phyloP scores from a whole-genome alignment of 495 filamentous ascomycete species.

The Copromyces sp. region DNA sequence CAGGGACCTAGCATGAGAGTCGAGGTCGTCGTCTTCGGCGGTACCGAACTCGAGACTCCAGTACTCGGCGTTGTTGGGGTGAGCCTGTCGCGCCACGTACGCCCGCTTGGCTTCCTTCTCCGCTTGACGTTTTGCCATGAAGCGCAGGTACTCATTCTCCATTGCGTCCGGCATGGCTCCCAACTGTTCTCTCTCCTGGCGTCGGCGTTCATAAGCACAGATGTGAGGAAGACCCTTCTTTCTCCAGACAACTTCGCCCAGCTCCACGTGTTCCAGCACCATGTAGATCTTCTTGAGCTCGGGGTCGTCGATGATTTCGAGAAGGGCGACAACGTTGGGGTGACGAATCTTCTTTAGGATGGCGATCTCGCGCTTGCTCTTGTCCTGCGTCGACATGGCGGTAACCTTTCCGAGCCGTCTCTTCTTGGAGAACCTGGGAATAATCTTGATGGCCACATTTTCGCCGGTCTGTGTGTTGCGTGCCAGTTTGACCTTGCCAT shows the following conservation, averaged over 20 bases:
- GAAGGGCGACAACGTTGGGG: constrained; percentile 83
- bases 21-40: constrained; percentile 48
- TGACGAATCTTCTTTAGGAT: constrained; percentile 97
- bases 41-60: constrained; percentile 81
- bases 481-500: constrained; percentile 95
- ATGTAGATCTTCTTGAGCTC: constrained; percentile 96
- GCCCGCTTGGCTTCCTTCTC: constrained; percentile 47
- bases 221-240: constrained; percentile 73
- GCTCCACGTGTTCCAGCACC: constrained; percentile 86
- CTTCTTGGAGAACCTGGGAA: constrained; percentile 87
- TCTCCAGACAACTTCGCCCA: constrained; percentile 89
- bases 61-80: constrained; percentile 39
- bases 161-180: constrained; percentile 52
- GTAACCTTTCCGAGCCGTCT: constrained; percentile 71
- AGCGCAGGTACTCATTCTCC: constrained; percentile 49
- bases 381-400: constrained; percentile 61
- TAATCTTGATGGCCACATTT: constrained; percentile 94
- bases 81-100: constrained; percentile 27
- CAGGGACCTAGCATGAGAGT: constrained; percentile 25
- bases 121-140: constrained; percentile 45
- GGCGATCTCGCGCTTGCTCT: constrained; percentile 93
- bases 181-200: constrained; percentile 59
- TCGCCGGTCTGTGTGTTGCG: constrained; percentile 66
- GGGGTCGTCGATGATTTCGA: constrained; percentile 97
- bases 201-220: constrained; percentile 66